Percentiles rank a stretch among this genome's conserved stretches.
Evolutionary conservation across 1,284 basidiomycete species (phyloP).

Genomic region (Marasmius fiardii): DNA sequence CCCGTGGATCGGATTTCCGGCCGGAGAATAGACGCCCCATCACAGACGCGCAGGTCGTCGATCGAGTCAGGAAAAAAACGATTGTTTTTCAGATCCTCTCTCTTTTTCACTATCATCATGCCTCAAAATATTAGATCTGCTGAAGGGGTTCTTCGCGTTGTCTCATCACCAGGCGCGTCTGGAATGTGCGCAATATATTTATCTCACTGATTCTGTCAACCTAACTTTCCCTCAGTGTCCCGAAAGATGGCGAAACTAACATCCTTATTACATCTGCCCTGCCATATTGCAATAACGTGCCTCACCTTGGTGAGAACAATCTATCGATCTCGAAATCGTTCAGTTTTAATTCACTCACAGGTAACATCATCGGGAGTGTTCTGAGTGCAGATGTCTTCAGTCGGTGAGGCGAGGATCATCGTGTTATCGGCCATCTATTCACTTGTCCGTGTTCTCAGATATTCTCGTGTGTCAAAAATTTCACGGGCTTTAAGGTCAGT

Average conservation of each 20-base stretch:
- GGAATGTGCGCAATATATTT: slow-evolving; percentile 36
- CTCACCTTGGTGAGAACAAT: slow-evolving; percentile 76
- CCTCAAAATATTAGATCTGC: slow-evolving; percentile 62
- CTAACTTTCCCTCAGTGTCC: slow-evolving; percentile 52
- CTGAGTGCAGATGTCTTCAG: slow-evolving; percentile 97
- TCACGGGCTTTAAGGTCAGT: background rate
- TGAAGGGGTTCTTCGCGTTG: slow-evolving; percentile 57
- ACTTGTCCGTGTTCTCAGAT: slow-evolving; percentile 35
- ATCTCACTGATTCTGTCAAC: background rate
- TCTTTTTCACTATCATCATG: slow-evolving; percentile 36
- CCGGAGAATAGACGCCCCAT: too few relatives aligned
- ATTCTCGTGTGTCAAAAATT: slow-evolving; percentile 53
- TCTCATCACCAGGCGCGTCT: slow-evolving; percentile 46
- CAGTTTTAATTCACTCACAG: slow-evolving; percentile 33
- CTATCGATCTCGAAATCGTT: slow-evolving; percentile 2
- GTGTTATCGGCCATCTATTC: background rate
- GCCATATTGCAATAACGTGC: slow-evolving; percentile 99
- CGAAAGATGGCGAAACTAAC: slow-evolving; percentile 83
- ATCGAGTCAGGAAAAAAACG: slow-evolving; percentile 2
- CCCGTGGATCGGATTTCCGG: too few relatives aligned
- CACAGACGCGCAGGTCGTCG: too few relatives aligned
- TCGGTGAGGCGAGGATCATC: slow-evolving; percentile 52
- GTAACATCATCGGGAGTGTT: slow-evolving; percentile 97
- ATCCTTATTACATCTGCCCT: slow-evolving; percentile 94
- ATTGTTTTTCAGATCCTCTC: too few relatives aligned